phyloP scores from a whole-genome alignment of 2,329 filamentous ascomycete species.

The Cytospora chrysosperma region DNA sequence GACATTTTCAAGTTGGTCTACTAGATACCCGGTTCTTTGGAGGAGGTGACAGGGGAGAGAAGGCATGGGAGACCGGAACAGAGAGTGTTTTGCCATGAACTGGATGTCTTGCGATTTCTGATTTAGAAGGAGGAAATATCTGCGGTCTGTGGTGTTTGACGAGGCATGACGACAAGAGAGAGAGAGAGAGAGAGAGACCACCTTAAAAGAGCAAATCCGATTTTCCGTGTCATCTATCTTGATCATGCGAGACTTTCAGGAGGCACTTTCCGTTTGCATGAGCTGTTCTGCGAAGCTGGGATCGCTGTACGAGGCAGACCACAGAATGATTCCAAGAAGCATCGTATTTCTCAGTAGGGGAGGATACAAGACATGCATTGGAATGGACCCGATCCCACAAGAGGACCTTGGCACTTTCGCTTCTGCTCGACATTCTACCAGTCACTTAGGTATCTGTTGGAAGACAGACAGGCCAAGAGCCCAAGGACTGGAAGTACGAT shows the following conservation, averaged over 20 bases:
- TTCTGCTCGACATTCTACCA: not conserved
- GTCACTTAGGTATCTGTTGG: not conserved
- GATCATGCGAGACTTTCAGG: not conserved
- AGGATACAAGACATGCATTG: not conserved
- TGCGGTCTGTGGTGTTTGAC: not conserved
- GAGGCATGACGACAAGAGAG: conserved; percentile 5
- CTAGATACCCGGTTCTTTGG: conserved; percentile 26
- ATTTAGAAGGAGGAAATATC: conserved; percentile 8
- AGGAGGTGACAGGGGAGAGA: not conserved
- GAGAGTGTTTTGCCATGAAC: not conserved
- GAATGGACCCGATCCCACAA: not conserved
- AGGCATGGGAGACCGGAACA: not conserved
- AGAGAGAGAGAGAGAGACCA: not conserved
- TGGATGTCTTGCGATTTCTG: conserved; percentile 2
- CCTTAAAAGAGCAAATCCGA: conserved; percentile 9
- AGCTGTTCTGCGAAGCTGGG: not conserved
- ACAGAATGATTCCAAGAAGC: not conserved
- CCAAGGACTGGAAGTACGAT: not conserved
- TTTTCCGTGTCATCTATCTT: not conserved
- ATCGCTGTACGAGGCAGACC: not conserved
- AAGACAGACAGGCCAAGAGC: not conserved
- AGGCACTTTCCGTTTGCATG: not conserved
- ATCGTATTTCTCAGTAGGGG: not conserved
- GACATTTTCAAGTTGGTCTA: conserved; percentile 73
- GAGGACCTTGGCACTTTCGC: not conserved